These are phyloP conservation scores for Streptanthus diversifolius DNA, from an alignment of 345 rosid genomes.

Conservation along the genomic window DNA sequence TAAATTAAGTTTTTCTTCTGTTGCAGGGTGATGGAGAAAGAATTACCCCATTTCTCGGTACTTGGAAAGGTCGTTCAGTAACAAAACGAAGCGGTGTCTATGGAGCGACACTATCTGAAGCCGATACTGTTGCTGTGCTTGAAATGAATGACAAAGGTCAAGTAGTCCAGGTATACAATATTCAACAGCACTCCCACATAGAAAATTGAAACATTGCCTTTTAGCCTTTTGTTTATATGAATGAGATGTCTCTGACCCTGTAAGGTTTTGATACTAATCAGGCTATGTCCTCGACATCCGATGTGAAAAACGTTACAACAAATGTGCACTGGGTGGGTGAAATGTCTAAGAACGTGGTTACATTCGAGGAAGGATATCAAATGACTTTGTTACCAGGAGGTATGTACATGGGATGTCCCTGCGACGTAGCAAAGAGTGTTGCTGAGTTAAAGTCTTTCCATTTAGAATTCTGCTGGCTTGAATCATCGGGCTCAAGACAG, in stretches of 20 bases:
- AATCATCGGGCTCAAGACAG: slow-evolving; percentile 62
- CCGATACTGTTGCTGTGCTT: slow-evolving; percentile 53
- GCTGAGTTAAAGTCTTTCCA: slow-evolving; percentile 75
- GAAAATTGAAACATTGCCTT: neutral
- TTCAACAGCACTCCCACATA: neutral
- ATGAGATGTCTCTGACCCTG: neutral
- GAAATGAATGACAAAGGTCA: slow-evolving; percentile 63
- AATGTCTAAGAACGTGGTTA: slow-evolving; percentile 49
- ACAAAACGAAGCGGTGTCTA: slow-evolving; percentile 91
- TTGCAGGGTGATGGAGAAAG: slow-evolving; percentile 49
- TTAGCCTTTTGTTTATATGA: neutral
- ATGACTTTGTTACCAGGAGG: slow-evolving; percentile 73
- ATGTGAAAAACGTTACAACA: slow-evolving; percentile 38
- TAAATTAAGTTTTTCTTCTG: neutral
- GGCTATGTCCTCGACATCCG: slow-evolving; percentile 51
- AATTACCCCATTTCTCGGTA: slow-evolving; percentile 71
- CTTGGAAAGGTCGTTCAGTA: slow-evolving; percentile 80
- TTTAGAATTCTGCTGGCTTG: slow-evolving; percentile 86
- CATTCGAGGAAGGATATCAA: slow-evolving; percentile 72
- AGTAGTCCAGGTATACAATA: slow-evolving; percentile 57
- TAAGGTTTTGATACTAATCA: slow-evolving; percentile 22
- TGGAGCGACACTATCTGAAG: slow-evolving; percentile 78
- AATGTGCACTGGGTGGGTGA: slow-evolving; percentile 67
- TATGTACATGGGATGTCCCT: slow-evolving; percentile 85
- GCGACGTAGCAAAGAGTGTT: slow-evolving; percentile 58